A percentile compares a stretch with the other conserved stretches of the same genome.
Evolutionary conservation across 768 basidiomycete genomes (phyloP).

Genomic region (Rhodotorula graminis): DNA sequence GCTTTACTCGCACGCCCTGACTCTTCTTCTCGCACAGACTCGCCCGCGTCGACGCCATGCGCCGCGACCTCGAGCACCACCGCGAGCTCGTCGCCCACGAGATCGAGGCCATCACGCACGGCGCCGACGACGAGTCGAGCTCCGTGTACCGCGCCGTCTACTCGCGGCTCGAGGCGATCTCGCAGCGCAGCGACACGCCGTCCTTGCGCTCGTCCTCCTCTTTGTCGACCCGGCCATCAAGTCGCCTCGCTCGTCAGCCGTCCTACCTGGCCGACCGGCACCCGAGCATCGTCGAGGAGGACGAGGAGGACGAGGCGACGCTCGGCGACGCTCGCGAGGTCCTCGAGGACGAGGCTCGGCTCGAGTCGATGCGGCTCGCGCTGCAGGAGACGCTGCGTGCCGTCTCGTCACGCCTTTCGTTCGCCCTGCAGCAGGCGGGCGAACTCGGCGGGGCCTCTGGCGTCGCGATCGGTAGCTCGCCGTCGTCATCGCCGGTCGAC

Average conservation of each 20-base stretch:
- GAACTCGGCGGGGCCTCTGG: background rate
- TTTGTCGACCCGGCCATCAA: background rate
- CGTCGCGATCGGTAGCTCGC: background rate
- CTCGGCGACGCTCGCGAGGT: background rate
- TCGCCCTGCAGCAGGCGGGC: constrained; percentile 7
- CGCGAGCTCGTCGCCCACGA: background rate
- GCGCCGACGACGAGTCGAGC: background rate
- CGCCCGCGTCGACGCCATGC: background rate
- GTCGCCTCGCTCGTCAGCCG: background rate
- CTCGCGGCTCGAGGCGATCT: constrained; percentile 6
- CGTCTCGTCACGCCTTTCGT: constrained; percentile 14
- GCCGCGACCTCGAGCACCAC: constrained; percentile 16
- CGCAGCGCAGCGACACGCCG: constrained; percentile 11
- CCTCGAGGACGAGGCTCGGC: constrained; percentile 6
- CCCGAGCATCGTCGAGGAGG: background rate
- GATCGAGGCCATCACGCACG: background rate
- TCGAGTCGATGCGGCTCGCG: constrained; percentile 9
- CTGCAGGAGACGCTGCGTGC: constrained; percentile 3
- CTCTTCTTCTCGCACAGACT: background rate
- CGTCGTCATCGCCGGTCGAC: background rate
- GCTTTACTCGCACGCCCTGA: background rate
- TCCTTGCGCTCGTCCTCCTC: background rate
- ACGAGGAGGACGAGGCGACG: constrained; percentile 8
- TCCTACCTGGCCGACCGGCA: background rate
- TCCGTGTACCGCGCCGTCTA: constrained; percentile 23